Percentiles rank a stretch among this genome's conserved stretches.
phyloP scores from a whole-genome alignment of 768 basidiomycete species.

The Collybiopsis confluens region DNA sequence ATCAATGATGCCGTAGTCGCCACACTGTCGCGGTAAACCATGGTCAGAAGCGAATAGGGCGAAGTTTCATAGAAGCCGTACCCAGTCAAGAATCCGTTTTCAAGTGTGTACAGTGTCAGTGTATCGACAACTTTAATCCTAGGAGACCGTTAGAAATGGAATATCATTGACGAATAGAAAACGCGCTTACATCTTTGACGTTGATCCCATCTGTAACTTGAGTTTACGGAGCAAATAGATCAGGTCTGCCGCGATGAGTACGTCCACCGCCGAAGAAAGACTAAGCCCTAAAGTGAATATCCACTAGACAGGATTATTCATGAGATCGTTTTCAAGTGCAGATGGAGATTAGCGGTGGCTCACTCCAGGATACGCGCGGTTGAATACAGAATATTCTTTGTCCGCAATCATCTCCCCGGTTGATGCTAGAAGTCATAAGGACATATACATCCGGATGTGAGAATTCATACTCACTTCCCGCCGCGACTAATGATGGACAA shows the following conservation, averaged over 20 bases:
- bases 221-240: constrained; percentile 29
- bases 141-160: neutral
- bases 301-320: constrained; percentile 31
- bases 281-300: constrained; percentile 39
- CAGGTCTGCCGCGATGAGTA: constrained; percentile 32
- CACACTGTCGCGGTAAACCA: constrained; percentile 22
- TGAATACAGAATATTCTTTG: constrained; percentile 8
- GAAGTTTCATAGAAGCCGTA: constrained; percentile 11
- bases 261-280: constrained; percentile 35
- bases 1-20: constrained; percentile 38
- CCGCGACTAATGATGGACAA: neutral
- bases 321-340: neutral
- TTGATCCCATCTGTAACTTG: constrained; percentile 16
- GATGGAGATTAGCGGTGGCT: neutral
- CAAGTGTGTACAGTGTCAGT: constrained; percentile 36
- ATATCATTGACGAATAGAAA: neutral
- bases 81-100: constrained; percentile 39
- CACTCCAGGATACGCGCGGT: constrained; percentile 5
- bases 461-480: neutral
- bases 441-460: neutral
- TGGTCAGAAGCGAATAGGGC: neutral
- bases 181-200: constrained; percentile 22
- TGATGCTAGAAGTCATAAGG: neutral
- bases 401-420: neutral
- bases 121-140: constrained; percentile 31